Evolutionary conservation across 805 yeast species (phyloP).

Genomic region (Barnettozyma sucrosica): DNA sequence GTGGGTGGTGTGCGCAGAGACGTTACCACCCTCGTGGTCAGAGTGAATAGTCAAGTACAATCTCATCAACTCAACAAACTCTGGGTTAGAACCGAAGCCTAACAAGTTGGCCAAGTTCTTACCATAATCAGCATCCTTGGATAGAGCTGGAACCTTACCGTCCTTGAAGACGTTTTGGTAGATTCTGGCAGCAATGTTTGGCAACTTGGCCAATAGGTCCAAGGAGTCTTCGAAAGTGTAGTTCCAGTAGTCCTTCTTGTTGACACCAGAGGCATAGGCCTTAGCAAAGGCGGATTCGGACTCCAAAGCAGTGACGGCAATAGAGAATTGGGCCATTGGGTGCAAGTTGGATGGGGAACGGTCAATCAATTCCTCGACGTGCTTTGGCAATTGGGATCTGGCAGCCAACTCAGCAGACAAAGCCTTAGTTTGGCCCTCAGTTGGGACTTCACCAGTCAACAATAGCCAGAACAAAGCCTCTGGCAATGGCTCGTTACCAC

Average conservation of each 20-base stretch:
- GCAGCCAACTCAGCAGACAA: constrained; percentile 75
- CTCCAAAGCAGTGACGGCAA: constrained; percentile 77
- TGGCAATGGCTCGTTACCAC: constrained; percentile 61
- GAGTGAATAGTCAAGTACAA: constrained; percentile 77
- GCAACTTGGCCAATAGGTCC: constrained; percentile 76
- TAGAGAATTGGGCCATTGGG: constrained; percentile 88
- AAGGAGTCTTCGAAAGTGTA: constrained; percentile 77
- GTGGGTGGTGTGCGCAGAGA: constrained; percentile 82
- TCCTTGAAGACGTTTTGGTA: constrained; percentile 82
- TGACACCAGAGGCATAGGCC: constrained; percentile 79
- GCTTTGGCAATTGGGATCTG: constrained; percentile 71
- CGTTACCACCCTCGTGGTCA: constrained; percentile 90
- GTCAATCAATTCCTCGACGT: constrained; percentile 67
- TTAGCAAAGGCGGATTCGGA: constrained; percentile 78
- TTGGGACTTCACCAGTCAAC: constrained; percentile 79
- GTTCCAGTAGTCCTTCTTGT: constrained; percentile 80
- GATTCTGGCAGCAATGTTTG: constrained; percentile 74
- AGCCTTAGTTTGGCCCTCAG: constrained; percentile 62
- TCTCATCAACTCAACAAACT: constrained; percentile 75
- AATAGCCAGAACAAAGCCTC: constrained; percentile 81
- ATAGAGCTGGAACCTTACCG: constrained; percentile 55
- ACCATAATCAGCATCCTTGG: constrained; percentile 58
- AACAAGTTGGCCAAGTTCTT: constrained; percentile 54
- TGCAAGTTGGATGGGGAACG: constrained; percentile 69
- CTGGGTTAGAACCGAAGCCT: constrained; percentile 53